Percentiles rank a stretch among this genome's conserved stretches.
Evolutionary conservation across 164 flowering plant species (phyloP).

Genomic region (Vitis labrusca): DNA sequence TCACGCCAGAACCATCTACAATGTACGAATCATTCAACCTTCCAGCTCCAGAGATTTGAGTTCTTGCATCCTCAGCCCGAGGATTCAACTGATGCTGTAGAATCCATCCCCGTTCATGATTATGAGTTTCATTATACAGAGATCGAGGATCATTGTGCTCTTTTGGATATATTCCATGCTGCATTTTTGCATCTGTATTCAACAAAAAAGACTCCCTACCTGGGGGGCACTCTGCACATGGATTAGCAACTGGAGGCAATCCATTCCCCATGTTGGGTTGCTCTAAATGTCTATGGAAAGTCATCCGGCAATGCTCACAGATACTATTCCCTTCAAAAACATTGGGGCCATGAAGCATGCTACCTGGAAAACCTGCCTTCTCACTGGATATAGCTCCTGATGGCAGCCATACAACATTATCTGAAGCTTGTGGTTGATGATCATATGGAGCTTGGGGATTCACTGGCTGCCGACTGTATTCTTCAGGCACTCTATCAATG

Average conservation of each 20-base stretch:
- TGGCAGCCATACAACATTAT: conserved; percentile 67
- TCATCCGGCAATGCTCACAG: conserved; percentile 60
- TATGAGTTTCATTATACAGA: conserved; percentile 42
- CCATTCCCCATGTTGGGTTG: conserved; percentile 54
- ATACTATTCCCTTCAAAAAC: conserved; percentile 53
- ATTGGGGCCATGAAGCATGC: conserved; percentile 46
- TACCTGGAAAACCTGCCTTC: conserved; percentile 69
- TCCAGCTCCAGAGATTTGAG: conserved; percentile 49
- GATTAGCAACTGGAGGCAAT: conserved; percentile 36
- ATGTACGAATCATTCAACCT: conserved; percentile 54
- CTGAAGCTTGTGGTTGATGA: conserved; percentile 46
- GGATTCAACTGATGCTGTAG: conserved; percentile 52
- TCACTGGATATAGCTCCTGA: conserved; percentile 46
- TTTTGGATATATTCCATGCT: conserved; percentile 40
- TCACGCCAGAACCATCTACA: conserved; percentile 52
- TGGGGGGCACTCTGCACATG: conserved; percentile 50
- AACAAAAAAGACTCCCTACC: conserved; percentile 42
- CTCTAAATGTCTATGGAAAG: conserved; percentile 62
- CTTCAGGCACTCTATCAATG: conserved; percentile 59
- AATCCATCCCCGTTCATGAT: conserved; percentile 72
- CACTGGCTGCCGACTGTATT: conserved; percentile 43
- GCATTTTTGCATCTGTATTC: conserved; percentile 54
- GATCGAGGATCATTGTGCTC: conserved; percentile 52
- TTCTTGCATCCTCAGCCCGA: conserved; percentile 60
- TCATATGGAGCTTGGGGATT: conserved; percentile 49